A percentile compares a stretch with the other conserved stretches of the same genome.
Evolutionary conservation across 2,329 filamentous ascomycete species (phyloP).

Genomic region (Penicillium sp.): DNA sequence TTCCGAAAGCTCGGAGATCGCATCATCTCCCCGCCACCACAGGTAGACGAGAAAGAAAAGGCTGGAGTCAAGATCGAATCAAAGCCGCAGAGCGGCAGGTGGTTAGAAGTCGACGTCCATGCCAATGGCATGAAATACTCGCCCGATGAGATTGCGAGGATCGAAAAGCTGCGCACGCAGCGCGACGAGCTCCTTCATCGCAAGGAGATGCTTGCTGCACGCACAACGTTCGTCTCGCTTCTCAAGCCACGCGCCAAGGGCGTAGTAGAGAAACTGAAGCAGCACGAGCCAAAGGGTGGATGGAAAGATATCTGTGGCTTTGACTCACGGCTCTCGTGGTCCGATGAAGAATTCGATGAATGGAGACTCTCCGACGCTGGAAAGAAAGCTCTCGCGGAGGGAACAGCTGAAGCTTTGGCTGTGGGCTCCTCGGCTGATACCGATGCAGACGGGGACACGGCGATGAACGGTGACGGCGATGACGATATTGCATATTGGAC

Average conservation of each 20-base stretch:
- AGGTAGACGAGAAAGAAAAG: conserved; percentile 16
- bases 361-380: conserved; percentile 38
- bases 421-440: conserved; percentile 18
- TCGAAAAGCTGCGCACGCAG: conserved; percentile 31
- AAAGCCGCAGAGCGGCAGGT: conserved; percentile 16
- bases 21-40: conserved; percentile 29
- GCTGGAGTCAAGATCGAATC: conserved; percentile 12
- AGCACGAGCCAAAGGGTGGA: conserved; percentile 38
- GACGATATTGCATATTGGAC: conserved; percentile 28
- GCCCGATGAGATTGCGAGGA: conserved; percentile 30
- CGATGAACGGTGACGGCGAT: conserved; percentile 28
- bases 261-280: conserved; percentile 39
- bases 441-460: conserved; percentile 30
- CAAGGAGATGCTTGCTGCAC: conserved; percentile 35
- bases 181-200: conserved; percentile 31
- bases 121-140: conserved; percentile 29
- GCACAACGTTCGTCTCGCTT: conserved; percentile 37
- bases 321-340: conserved; percentile 41
- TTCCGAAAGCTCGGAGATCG: conserved; percentile 37
- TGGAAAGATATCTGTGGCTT: conserved; percentile 45
- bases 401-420: conserved; percentile 28
- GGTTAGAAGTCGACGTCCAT: conserved; percentile 26
- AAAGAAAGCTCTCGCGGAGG: conserved; percentile 34
- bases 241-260: conserved; percentile 36
- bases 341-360: conserved; percentile 41